Evolutionary conservation across 331 rosid species (phyloP), one percentile per base, ranked within the genome.

Genomic region (Rosa hybrid): DNA sequence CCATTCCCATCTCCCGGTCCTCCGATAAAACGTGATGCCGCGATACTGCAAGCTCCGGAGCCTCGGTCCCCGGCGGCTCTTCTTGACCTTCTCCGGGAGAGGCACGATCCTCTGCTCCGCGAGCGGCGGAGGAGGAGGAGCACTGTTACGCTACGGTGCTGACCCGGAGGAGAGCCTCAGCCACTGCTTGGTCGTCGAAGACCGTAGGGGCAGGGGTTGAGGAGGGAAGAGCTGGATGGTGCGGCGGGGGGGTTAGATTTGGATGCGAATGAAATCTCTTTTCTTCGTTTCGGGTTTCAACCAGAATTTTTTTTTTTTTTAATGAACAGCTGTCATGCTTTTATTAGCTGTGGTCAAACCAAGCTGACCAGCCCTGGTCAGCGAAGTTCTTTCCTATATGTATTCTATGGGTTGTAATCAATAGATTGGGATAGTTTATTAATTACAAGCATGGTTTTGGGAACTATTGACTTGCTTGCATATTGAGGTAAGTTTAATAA

Each of bases 1-100:
- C 72, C 97, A 94, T 84, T 94, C 98, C 98, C 98, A 94, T 83
- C 98, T 74, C 44, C 98, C 98, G 3, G 97, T 94, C 67, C 97
- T 88, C 75, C 98, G 89, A 62, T 94, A 92, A 78, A 90, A 94
- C 67, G 98, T 94, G 54, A 94, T 97, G 8, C 97, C 97, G 2
- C 97, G 92, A 82, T 94, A 94, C 90, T 94, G 95, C 1, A 97
- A 94, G 86, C 98, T 94, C 8, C 97, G 69, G 1, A 97, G 91
- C 90, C 93, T 80, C 12, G 98, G 98, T 72, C 98, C 98, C 6
- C 98, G 79, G 11, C 98, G 97, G 69, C 97, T 91, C 88, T 91
- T 94, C 86, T 87, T 92, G 68, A 81, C 89, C 68, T 71, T 87
- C 12, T 77, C 86, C 25, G 57, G 91, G 38, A 59, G 89, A 12